These are phyloP conservation scores for Coemansia sp. DNA, from an alignment of 192 early-diverging fungal species.

Conservation along the genomic window DNA sequence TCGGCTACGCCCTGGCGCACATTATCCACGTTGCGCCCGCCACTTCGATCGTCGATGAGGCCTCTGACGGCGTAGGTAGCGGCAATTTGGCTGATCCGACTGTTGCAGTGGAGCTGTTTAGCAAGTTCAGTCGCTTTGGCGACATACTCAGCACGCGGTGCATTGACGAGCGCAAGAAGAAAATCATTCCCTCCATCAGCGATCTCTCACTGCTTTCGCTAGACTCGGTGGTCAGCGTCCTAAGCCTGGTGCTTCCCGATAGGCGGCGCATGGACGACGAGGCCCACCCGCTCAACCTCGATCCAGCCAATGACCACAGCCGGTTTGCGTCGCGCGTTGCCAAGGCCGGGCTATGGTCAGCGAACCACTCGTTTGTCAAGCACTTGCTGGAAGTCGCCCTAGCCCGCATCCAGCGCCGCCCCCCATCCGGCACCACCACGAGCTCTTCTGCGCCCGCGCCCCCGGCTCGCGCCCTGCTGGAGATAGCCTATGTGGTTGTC, in stretches of 20 bases:
- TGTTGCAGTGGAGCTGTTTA: slow-evolving; percentile 28
- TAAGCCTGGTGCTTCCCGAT: slow-evolving; percentile 28
- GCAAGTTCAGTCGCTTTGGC: slow-evolving; percentile 20
- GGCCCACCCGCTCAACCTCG: slow-evolving; percentile 12
- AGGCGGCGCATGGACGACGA: background rate
- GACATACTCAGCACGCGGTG: slow-evolving; percentile 33
- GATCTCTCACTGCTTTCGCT: slow-evolving; percentile 30
- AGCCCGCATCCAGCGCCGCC: slow-evolving; percentile 10
- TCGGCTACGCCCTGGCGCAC: slow-evolving; percentile 37
- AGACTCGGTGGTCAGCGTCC: background rate
- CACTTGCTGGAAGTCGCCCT: slow-evolving; percentile 31
- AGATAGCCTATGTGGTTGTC: slow-evolving; percentile 26
- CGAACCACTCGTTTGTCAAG: slow-evolving; percentile 21
- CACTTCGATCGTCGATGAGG: background rate
- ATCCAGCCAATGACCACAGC: background rate
- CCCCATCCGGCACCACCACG: background rate
- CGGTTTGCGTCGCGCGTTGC: slow-evolving; percentile 6
- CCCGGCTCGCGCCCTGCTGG: background rate
- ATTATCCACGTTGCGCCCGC: background rate
- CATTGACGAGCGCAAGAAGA: slow-evolving; percentile 27
- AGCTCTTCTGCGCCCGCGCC: background rate
- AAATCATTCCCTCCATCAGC: slow-evolving; percentile 7
- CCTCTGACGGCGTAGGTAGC: background rate
- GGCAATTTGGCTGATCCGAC: slow-evolving; percentile 6
- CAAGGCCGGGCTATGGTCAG: slow-evolving; percentile 15